Evolutionary conservation across 768 basidiomycete species (phyloP), one percentile per base, ranked within the genome.

Genomic region (Sporobolomyces pararoseus): DNA sequence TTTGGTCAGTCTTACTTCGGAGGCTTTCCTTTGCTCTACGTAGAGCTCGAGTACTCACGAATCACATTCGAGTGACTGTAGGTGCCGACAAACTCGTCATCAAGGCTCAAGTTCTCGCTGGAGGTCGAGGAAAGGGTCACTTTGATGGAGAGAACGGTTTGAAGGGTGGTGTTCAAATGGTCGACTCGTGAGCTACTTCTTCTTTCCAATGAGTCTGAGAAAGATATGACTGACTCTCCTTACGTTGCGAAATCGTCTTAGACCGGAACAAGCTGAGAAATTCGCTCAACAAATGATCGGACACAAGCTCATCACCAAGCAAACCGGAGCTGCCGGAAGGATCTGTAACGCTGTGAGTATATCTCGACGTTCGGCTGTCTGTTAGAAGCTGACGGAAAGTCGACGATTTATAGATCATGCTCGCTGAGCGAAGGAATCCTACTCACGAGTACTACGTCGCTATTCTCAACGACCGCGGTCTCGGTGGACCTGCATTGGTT

Each of bases 361-460:
- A 23, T 47, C 46, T 13, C 46, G 39, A 17, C 17, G 39, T 42
- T 42, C 39, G 17, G 39, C 39, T 9, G 39, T 42, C 39, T 9
- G 17, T 9, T 42, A 9, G 39, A 17, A 42, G 39, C 39, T 42
- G 39, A 42, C 9, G 37, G 19, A 23, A 12, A 16, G 14, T 25
- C 27, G 34, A 51, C 31, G 1, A 21, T 23, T 37, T 42, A 65
- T 71, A 94, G 92, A 89, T 99, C 78, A 99, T 99, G 96, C 85
- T 99, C 55, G 96, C 96, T 19, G 93, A 98, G 81, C 88, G 91
- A 75, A 88, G 92, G 71, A 86, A 89, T 70, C 91, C 96, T 39
- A 85, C 86, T 49, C 96, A 99, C 79, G 96, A 99, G 80, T 98
- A 98, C 84, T 99, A 99, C 78, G 89, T 94, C 59, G 96, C 96